phyloP scores from a whole-genome alignment of 345 rosid species.

The Salix purpurea region DNA sequence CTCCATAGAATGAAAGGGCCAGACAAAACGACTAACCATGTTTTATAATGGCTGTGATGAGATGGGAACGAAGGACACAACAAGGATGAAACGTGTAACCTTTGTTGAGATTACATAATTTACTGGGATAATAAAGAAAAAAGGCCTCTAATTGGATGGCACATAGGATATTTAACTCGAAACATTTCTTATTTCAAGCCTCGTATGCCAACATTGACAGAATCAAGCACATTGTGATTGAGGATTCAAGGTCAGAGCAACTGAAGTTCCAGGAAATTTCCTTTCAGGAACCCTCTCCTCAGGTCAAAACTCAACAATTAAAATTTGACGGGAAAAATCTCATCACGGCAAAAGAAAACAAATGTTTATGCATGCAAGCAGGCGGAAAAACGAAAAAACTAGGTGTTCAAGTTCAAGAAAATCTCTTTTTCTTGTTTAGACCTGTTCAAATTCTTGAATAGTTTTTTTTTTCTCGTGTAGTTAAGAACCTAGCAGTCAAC shows the following conservation, averaged over 20 bases:
- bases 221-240: neutral
- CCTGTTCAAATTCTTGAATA: conserved; percentile 14
- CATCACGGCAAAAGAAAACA: neutral
- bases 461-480: neutral
- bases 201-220: neutral
- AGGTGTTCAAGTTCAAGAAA: neutral
- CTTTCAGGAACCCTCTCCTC: neutral
- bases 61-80: neutral
- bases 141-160: neutral
- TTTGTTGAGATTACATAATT: neutral
- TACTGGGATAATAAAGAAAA: neutral
- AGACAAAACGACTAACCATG: neutral
- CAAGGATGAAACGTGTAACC: neutral
- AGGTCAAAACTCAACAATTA: neutral
- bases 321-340: neutral
- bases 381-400: neutral
- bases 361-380: neutral
- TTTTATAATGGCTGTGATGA: neutral
- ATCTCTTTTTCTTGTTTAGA: conserved; percentile 7
- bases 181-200: neutral
- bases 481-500: conserved; percentile 20
- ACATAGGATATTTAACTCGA: too few species aligned
- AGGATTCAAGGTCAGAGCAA: neutral
- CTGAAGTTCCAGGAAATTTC: conserved; percentile 13
- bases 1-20: neutral